Percentiles rank a stretch among this genome's conserved stretches.
These are phyloP conservation scores for Hymenoscyphus albidus DNA, from an alignment of 2,329 filamentous ascomycete genomes.

Conservation along the genomic window DNA sequence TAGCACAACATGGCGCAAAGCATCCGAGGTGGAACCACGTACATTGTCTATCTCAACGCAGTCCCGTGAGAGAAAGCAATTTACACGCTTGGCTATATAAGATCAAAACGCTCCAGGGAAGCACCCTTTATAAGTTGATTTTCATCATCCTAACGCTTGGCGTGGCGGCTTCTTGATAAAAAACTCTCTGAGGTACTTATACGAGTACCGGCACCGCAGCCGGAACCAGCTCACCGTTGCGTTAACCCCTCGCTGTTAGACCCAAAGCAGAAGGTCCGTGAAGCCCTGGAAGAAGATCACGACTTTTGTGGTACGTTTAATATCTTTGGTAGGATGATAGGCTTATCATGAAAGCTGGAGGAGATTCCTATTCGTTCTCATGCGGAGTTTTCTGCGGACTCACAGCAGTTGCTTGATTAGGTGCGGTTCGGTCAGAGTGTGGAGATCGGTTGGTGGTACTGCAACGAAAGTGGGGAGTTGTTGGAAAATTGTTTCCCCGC, in stretches of 20 bases:
- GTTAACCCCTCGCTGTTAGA: not conserved
- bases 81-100: not conserved
- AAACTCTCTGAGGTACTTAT: not conserved
- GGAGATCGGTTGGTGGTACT: not conserved
- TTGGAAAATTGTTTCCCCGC: not conserved
- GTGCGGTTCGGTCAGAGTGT: not conserved
- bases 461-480: not conserved
- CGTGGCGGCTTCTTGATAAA: not conserved
- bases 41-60: not conserved
- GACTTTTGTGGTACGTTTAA: not conserved
- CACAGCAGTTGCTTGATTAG: not conserved
- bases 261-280: not conserved
- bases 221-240: not conserved
- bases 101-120: not conserved
- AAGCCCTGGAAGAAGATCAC: not conserved
- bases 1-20: not conserved
- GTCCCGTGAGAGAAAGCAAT: not conserved
- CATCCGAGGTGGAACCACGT: not conserved
- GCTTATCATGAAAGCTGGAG: not conserved
- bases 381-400: not conserved
- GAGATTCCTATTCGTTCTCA: not conserved
- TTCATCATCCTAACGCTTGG: not conserved
- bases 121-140: not conserved
- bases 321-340: not conserved
- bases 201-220: too few relatives aligned